These are phyloP conservation scores for Pseudonitzschia delicatissima DNA, from an alignment of 108 stramenopile species.

Conservation along the genomic window DNA sequence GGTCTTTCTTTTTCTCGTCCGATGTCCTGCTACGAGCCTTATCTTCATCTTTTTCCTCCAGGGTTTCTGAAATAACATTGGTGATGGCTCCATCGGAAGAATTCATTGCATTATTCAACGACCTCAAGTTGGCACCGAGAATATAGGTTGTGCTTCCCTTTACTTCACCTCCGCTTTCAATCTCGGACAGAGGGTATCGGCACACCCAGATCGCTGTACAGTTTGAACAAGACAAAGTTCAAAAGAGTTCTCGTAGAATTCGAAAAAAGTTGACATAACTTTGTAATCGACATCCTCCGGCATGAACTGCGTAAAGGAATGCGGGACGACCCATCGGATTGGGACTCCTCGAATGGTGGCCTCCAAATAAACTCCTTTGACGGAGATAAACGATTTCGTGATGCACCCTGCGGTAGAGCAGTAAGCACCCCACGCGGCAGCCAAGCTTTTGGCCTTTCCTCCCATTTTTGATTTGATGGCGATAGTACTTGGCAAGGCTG, in stretches of 20 bases:
- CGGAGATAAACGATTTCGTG: constrained; percentile 94
- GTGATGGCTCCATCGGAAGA: constrained; percentile 55
- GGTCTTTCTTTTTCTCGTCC: constrained; percentile 51
- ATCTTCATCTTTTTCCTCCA: constrained; percentile 28
- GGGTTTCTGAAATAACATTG: constrained; percentile 60
- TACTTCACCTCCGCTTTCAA: constrained; percentile 48
- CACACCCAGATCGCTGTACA: constrained; percentile 88
- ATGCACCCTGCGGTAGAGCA: constrained; percentile 82
- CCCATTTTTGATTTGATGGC: constrained; percentile 76
- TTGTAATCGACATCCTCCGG: constrained; percentile 96
- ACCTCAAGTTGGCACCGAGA: constrained; percentile 62
- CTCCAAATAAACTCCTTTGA: constrained; percentile 98
- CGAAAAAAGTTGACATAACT: constrained; percentile 98
- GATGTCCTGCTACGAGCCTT: constrained; percentile 26
- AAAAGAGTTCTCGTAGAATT: constrained; percentile 96
- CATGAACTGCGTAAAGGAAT: constrained; percentile 92
- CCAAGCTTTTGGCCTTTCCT: constrained; percentile 77
- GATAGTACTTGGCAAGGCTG: constrained; percentile 81
- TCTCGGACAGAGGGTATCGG: constrained; percentile 79
- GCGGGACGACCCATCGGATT: constrained; percentile 94
- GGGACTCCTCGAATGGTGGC: constrained; percentile 69
- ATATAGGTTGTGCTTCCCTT: constrained; percentile 60
- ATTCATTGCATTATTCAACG: constrained; percentile 59
- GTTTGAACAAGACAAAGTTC: constrained; percentile 94
- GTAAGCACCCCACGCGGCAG: constrained; percentile 92